Evolutionary conservation across 805 yeast genomes (phyloP).

Genomic region (Suhomyces tanzawaensis): DNA sequence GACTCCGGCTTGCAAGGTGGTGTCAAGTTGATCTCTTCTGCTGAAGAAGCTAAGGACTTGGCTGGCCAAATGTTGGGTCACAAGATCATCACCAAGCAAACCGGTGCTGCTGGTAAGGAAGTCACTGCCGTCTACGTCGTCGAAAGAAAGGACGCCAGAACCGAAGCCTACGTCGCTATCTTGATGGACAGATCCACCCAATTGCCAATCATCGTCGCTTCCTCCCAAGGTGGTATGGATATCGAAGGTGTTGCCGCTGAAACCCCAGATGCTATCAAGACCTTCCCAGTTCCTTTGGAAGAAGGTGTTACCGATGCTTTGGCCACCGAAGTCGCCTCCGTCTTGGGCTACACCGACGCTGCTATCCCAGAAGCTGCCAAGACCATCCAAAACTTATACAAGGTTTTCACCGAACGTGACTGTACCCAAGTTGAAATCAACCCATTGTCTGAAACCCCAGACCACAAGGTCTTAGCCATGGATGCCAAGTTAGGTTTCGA

Average conservation of each 20-base stretch:
- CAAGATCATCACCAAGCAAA: conserved; percentile 95
- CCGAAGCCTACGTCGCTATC: conserved; percentile 94
- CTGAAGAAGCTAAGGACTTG: conserved; percentile 82
- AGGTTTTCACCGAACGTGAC: conserved; percentile 86
- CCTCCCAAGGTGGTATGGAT: conserved; percentile 99
- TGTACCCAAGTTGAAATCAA: conserved; percentile 98
- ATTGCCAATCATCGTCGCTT: conserved; percentile 90
- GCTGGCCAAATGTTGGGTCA: conserved; percentile 89
- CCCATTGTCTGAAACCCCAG: conserved; percentile 92
- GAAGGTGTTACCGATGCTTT: conserved; percentile 76
- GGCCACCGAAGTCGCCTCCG: conserved; percentile 74
- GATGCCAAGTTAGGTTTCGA: conserved; percentile 99
- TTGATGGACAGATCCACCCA: conserved; percentile 91
- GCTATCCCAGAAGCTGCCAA: conserved; percentile 86
- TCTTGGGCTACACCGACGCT: conserved; percentile 74
- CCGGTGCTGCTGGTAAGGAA: conserved; percentile 95
- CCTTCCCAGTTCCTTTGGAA: conserved; percentile 74
- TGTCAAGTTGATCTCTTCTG: conserved; percentile 81
- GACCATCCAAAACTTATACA: conserved; percentile 80
- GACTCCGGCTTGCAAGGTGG: conserved; percentile 96
- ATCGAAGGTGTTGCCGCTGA: conserved; percentile 96
- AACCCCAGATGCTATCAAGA: conserved; percentile 88
- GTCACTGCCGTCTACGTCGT: conserved; percentile 96
- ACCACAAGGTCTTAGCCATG: conserved; percentile 91
- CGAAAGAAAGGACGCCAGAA: conserved; percentile 88